phyloP scores from a whole-genome alignment of 352 stramenopile genomes.

The Globisporangium alternatum region DNA sequence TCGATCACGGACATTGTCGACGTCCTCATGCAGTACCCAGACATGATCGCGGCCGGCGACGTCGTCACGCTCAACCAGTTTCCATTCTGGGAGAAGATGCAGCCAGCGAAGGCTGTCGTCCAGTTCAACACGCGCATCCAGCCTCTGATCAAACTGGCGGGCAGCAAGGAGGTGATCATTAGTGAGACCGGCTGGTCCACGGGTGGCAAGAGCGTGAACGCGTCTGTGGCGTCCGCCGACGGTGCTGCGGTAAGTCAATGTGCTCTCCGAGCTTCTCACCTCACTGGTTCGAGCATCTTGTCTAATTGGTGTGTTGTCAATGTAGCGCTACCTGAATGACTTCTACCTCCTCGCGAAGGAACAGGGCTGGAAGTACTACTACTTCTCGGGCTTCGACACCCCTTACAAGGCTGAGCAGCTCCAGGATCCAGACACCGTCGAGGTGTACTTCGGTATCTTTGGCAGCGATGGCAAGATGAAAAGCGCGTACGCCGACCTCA shows the following conservation, averaged over 20 bases:
- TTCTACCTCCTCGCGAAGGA: slow-evolving; percentile 63
- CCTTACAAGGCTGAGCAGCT: slow-evolving; percentile 65
- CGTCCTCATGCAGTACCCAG: slow-evolving; percentile 69
- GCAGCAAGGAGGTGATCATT: slow-evolving; percentile 75
- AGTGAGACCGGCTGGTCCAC: slow-evolving; percentile 82
- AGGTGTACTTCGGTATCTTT: slow-evolving; percentile 81
- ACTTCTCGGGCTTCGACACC: slow-evolving; percentile 84
- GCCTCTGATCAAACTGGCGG: slow-evolving; percentile 57
- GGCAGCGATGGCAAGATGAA: slow-evolving; percentile 64
- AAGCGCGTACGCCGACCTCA: slow-evolving; percentile 50
- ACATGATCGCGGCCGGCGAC: slow-evolving; percentile 70
- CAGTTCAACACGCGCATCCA: slow-evolving; percentile 80
- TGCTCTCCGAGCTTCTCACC: not conserved
- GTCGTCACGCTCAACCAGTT: slow-evolving; percentile 87
- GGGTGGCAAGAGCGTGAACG: slow-evolving; percentile 56
- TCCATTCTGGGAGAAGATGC: slow-evolving; percentile 79
- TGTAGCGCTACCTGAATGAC: slow-evolving; percentile 71
- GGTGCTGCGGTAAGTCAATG: slow-evolving; percentile 41
- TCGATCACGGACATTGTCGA: slow-evolving; percentile 84
- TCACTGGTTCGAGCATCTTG: not conserved
- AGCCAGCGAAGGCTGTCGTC: slow-evolving; percentile 43
- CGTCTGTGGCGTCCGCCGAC: slow-evolving; percentile 49
- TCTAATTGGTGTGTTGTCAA: not conserved
- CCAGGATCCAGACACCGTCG: slow-evolving; percentile 53
- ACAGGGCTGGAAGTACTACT: slow-evolving; percentile 85